Evolutionary conservation across 352 stramenopile species (phyloP).

Genomic region (Phytopythium helicoides): DNA sequence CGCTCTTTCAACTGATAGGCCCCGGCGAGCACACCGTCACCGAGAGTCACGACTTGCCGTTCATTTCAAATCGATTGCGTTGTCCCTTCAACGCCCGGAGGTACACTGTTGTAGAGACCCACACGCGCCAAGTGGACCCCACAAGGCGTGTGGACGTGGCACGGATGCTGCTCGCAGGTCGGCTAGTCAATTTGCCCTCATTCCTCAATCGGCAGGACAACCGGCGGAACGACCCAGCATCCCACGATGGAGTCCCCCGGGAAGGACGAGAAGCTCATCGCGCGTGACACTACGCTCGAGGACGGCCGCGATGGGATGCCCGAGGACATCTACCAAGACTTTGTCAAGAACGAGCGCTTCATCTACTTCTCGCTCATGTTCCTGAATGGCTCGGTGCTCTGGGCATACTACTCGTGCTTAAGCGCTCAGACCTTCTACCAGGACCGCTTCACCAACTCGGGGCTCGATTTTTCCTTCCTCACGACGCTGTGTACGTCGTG

Average conservation of each 20-base stretch:
- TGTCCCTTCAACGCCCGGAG: no score
- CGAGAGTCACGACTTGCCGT: no score
- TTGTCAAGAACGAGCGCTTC: constrained; percentile 40
- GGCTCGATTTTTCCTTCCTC: constrained; percentile 64
- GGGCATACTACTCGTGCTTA: constrained; percentile 75
- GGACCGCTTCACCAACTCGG: constrained; percentile 34
- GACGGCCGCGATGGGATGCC: constrained; percentile 38
- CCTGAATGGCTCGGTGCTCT: constrained; percentile 66
- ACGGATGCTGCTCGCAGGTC: no score
- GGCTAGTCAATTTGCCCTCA: no score
- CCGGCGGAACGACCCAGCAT: background rate
- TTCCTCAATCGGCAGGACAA: no score
- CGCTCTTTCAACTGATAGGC: no score
- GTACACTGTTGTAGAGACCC: no score
- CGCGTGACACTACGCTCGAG: constrained; percentile 19
- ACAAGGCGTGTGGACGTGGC: no score
- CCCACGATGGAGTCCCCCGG: constrained; percentile 18
- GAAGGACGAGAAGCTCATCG: constrained; percentile 44
- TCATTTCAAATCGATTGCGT: no score
- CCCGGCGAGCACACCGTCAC: no score
- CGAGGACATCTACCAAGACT: constrained; percentile 57
- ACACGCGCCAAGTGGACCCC: no score
- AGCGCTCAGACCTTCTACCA: constrained; percentile 64
- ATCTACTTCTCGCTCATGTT: constrained; percentile 74
- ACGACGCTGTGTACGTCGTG: constrained; percentile 58